These are phyloP conservation scores for Penicillium sp. DNA, from an alignment of 2,329 filamentous ascomycete species.

Conservation along the genomic window DNA sequence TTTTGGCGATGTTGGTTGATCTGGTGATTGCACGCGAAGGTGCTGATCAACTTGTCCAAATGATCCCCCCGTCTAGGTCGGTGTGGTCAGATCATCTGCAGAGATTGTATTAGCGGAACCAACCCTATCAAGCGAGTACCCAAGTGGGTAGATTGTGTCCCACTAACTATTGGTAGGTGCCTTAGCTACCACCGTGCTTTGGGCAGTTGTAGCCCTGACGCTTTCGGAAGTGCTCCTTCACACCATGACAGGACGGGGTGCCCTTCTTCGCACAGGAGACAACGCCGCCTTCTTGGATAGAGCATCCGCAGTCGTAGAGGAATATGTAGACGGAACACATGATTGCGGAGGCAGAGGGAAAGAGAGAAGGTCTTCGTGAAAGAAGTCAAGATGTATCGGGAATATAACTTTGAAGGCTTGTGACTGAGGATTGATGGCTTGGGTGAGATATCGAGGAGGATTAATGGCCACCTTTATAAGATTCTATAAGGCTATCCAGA, in stretches of 20 bases:
- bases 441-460: conserved; percentile 9
- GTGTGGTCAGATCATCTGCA: neutral
- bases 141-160: neutral
- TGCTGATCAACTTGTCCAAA: neutral
- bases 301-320: conserved; percentile 40
- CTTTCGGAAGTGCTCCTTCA: conserved; percentile 33
- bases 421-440: conserved; percentile 4
- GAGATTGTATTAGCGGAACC: neutral
- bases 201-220: conserved; percentile 37
- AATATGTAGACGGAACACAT: conserved; percentile 42
- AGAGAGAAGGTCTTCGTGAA: neutral
- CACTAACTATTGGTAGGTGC: neutral
- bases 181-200: conserved; percentile 21
- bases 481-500: conserved; percentile 20
- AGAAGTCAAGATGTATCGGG: neutral
- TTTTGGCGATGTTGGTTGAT: neutral
- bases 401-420: neutral
- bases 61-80: neutral
- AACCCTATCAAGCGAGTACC: neutral
- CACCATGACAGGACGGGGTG: conserved; percentile 30
- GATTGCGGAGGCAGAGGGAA: neutral
- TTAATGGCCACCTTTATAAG: conserved; percentile 19
- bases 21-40: neutral
- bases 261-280: conserved; percentile 37
- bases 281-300: conserved; percentile 32